Base-by-base conservation (phyloP, 495 filamentous ascomycete genomes). In the Terfezia boudieri region DNA sequence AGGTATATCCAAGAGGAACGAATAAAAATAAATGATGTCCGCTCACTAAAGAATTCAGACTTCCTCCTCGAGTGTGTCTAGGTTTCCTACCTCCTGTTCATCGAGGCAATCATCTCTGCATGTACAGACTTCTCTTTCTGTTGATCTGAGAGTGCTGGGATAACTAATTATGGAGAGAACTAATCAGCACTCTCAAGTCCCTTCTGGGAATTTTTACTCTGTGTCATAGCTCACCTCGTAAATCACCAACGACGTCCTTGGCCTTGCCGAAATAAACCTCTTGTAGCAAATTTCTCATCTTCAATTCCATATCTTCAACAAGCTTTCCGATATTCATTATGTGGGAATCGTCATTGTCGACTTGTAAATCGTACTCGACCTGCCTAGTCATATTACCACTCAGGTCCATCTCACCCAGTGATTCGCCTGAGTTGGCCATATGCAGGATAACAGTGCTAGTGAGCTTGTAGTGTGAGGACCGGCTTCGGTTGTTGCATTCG, bases 231-330 rank as follows among this genome's bases (percentile, higher is more conserved):
- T 67, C 73, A 83, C 90, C 96, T 64, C 90, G 75, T 64, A 99
- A 73, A 66, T 96, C 88, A 36, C 89, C 90, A n/a, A 99, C 89
- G 4, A 99, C 86, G 68, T 99, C 90, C 74, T 89, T 95, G 10
- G 90, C 90, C 73, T 99, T 99, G 57, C 90, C 90, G 68, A 99
- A 99, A 70, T 99, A 99, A 51, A 99, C 90, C 71, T 99, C 90
- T 73, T 96, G 92, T 66, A 99, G 73, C 68, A 96, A 68, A 67
- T 96, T 99, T 51, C 90, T 80, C 92, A 99, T 99, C 77, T 95
- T 94, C 67, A 94, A 74, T 71, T 99, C 90, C 89, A 99, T 95
- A 71, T 99, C 92, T 73, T 99, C 90, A 50, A 99, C 89, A 63
- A 99, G 73, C 67, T 62, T 61, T 43, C 90, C 90, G 58, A 96